These are phyloP conservation scores for Suillus discolor DNA, from an alignment of 768 basidiomycete genomes.

Conservation along the genomic window DNA sequence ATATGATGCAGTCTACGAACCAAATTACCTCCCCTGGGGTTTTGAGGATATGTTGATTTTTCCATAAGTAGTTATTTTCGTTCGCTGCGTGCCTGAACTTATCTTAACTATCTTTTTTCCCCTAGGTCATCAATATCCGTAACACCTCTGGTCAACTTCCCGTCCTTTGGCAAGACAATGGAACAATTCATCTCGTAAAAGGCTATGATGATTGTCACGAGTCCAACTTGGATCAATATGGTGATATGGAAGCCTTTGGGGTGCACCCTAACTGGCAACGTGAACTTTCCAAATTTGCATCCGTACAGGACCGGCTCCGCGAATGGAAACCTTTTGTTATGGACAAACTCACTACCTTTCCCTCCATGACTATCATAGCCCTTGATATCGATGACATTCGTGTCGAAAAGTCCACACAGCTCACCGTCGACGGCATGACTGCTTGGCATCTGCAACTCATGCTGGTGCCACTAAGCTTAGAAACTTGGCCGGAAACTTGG, in stretches of 20 bases:
- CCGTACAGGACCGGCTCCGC: conserved; percentile 92
- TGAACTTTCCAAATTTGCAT: conserved; percentile 93
- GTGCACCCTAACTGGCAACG: conserved; percentile 94
- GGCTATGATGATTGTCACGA: conserved; percentile 71
- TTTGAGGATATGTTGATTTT: conserved; percentile 87
- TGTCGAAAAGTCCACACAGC: conserved; percentile 92
- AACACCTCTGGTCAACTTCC: conserved; percentile 79
- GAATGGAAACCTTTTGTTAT: conserved; percentile 88
- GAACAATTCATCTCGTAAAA: conserved; percentile 49
- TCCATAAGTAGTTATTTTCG: conserved; percentile 40
- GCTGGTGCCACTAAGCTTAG: conserved; percentile 69
- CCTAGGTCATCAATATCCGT: conserved; percentile 64
- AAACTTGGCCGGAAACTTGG: conserved; percentile 96
- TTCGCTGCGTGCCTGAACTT: conserved; percentile 1
- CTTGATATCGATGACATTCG: conserved; percentile 94
- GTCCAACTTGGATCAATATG: conserved; percentile 94
- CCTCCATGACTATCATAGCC: conserved; percentile 85
- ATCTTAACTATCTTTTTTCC: background rate
- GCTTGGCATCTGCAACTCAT: conserved; percentile 75
- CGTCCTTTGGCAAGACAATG: conserved; percentile 79
- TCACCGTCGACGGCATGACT: conserved; percentile 81
- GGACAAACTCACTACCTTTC: conserved; percentile 74
- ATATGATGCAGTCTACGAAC: conserved; percentile 77
- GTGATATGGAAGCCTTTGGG: conserved; percentile 98
- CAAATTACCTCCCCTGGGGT: conserved; percentile 78